These are phyloP conservation scores for Cladorrhinum sp. DNA, from an alignment of 2,329 filamentous ascomycete species.

Conservation along the genomic window DNA sequence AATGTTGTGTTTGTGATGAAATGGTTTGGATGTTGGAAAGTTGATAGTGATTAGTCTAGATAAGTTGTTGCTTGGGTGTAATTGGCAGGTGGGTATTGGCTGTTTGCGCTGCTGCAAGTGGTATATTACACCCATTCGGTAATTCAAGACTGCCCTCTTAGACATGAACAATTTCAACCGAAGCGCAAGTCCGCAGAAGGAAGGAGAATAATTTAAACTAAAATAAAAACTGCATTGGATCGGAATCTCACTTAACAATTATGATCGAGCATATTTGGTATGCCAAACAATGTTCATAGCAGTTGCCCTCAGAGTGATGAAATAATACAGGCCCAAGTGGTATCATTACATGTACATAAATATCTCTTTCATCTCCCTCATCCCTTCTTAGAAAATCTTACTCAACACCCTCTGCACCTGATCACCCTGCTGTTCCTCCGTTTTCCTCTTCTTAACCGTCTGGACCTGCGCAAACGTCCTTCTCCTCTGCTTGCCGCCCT, in stretches of 20 bases:
- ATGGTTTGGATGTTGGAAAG: background rate
- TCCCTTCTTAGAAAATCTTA: slow-evolving; percentile 56
- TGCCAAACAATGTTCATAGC: too few relatives aligned
- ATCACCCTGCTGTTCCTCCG: slow-evolving; percentile 48
- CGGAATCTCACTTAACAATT: too few relatives aligned
- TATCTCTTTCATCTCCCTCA: background rate
- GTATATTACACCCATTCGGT: background rate
- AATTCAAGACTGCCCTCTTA: too few relatives aligned
- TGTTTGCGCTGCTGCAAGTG: background rate
- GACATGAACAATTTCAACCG: too few relatives aligned
- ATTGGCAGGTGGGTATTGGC: background rate
- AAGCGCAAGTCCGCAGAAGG: too few relatives aligned
- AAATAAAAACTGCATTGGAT: too few relatives aligned
- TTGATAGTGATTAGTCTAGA: background rate
- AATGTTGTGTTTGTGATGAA: background rate
- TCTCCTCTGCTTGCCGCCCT: slow-evolving; percentile 32
- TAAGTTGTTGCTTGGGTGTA: background rate
- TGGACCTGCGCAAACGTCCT: slow-evolving; percentile 66
- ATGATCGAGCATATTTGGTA: too few relatives aligned
- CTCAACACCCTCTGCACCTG: slow-evolving; percentile 59
- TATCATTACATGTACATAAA: background rate
- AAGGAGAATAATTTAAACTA: too few relatives aligned
- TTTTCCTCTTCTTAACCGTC: slow-evolving; percentile 55
- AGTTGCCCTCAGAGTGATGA: background rate
- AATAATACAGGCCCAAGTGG: background rate